phyloP scores from a whole-genome alignment of 192 early-diverging fungal genomes.

The Coemansia reversa region DNA sequence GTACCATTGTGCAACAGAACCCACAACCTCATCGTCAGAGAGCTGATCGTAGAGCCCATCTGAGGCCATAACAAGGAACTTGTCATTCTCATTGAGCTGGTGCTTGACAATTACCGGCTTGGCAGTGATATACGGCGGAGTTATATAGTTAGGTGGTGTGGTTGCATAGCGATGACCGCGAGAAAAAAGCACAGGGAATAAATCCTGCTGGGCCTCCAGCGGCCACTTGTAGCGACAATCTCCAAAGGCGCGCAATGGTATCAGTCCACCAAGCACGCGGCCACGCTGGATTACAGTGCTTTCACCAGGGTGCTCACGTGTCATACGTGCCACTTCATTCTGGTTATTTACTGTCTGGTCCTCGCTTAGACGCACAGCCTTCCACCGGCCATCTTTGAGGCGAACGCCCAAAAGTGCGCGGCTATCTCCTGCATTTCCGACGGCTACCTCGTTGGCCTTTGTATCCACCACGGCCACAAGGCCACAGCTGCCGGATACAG shows the following conservation, averaged over 20 bases:
- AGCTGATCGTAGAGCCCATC: conserved; percentile 84
- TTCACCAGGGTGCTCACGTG: conserved; percentile 73
- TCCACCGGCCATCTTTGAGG: conserved; percentile 50
- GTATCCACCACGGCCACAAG: conserved; percentile 41
- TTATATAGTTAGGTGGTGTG: conserved; percentile 53
- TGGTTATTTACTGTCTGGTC: conserved; percentile 62
- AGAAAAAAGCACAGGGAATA: conserved; percentile 31
- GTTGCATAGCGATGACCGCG: conserved; percentile 50
- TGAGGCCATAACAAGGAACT: conserved; percentile 75
- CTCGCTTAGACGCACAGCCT: conserved; percentile 58
- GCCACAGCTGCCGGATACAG: conserved; percentile 43
- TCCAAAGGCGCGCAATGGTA: conserved; percentile 64
- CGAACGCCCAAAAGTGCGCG: conserved; percentile 47
- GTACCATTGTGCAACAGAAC: conserved; percentile 45
- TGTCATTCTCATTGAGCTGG: conserved; percentile 59
- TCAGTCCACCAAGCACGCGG: conserved; percentile 61
- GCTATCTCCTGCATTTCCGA: conserved; percentile 46
- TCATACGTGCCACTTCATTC: conserved; percentile 57
- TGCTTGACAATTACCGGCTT: conserved; percentile 67
- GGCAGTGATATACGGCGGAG: conserved; percentile 77
- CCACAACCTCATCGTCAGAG: conserved; percentile 61
- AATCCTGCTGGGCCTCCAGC: conserved; percentile 54
- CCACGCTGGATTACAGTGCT: conserved; percentile 59
- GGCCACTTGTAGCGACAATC: conserved; percentile 73
- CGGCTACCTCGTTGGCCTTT: conserved; percentile 28